Conservation (phyloP, 169 alveolate species). For the Plasmodium fragile region DNA sequence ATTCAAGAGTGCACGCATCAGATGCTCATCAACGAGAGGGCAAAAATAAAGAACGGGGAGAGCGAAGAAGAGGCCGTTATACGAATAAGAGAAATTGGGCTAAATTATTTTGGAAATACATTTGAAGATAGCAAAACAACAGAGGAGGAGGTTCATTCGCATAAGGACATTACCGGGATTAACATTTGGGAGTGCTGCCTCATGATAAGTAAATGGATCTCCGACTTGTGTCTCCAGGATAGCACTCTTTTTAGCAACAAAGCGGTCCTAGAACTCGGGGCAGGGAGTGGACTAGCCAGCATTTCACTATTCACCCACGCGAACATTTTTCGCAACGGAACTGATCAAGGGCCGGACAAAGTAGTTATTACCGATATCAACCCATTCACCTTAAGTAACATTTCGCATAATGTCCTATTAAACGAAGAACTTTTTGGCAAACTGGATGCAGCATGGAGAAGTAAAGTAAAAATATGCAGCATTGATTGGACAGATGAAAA, state of each 20-base stretch:
- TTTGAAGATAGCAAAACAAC: constrained; percentile 55
- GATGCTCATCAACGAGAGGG: neutral
- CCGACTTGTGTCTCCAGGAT: constrained; percentile 43
- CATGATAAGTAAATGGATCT: constrained; percentile 79
- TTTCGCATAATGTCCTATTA: constrained; percentile 76
- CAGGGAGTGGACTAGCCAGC: constrained; percentile 83
- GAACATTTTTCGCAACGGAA: neutral
- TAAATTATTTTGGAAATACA: constrained; percentile 67
- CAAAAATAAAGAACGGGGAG: constrained; percentile 1
- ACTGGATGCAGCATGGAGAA: constrained; percentile 17
- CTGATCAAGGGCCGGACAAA: neutral
- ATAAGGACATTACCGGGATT: constrained; percentile 79
- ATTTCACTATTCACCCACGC: constrained; percentile 76
- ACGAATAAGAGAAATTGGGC: constrained; percentile 73
- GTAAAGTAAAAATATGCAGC: constrained; percentile 41
- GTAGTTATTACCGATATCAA: constrained; percentile 80
- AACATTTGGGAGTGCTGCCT: constrained; percentile 85
- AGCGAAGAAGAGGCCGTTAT: constrained; percentile 13
- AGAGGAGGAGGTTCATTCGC: neutral
- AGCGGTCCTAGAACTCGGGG: constrained; percentile 80
- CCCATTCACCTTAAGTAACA: constrained; percentile 75
- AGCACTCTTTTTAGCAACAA: constrained; percentile 50
- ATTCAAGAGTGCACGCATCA: constrained; percentile 42
- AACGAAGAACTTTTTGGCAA: constrained; percentile 28
- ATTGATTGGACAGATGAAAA: constrained; percentile 75